phyloP scores from a whole-genome alignment of 2,329 filamentous ascomycete species.

The Stylonectria norvegica region DNA sequence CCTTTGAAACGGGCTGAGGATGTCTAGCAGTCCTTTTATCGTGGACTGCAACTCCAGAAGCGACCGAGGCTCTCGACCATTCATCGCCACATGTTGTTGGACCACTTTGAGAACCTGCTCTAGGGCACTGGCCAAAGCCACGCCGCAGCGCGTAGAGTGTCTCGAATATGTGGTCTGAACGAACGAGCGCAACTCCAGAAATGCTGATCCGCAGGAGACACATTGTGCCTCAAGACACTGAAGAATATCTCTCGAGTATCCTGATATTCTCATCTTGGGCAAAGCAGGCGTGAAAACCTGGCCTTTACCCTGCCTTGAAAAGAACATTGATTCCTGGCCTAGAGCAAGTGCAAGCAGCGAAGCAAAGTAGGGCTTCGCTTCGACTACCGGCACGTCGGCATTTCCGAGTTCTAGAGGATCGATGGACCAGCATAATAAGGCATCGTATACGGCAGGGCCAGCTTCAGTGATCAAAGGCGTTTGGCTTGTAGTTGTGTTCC shows the following conservation, averaged over 20 bases:
- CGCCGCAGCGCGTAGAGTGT: constrained; percentile 43
- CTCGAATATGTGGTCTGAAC: constrained; percentile 45
- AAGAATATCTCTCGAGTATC: constrained; percentile 51
- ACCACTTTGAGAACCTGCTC: constrained; percentile 47
- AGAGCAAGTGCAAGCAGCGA: constrained; percentile 65
- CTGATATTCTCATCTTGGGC: constrained; percentile 49
- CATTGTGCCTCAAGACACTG: constrained; percentile 46
- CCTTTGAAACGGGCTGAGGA: constrained; percentile 50
- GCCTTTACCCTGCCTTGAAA: constrained; percentile 54
- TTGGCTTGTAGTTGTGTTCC: constrained; percentile 32
- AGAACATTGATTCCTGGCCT: constrained; percentile 70
- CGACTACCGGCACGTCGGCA: constrained; percentile 41
- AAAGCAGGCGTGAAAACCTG: constrained; percentile 50
- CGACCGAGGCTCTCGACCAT: constrained; percentile 42
- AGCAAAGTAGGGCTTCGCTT: constrained; percentile 47
- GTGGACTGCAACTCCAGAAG: constrained; percentile 52
- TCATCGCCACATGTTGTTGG: constrained; percentile 46
- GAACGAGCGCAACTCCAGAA: constrained; percentile 45
- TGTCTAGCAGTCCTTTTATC: constrained; percentile 43
- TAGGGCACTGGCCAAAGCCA: constrained; percentile 51
- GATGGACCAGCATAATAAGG: constrained; percentile 45
- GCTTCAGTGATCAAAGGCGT: constrained; percentile 66
- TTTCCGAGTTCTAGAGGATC: constrained; percentile 41
- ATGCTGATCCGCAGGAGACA: constrained; percentile 45
- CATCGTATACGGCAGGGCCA: constrained; percentile 63